Conservation (phyloP, 257 asterid genomes). For the Solanum ossicruentum region DNA sequence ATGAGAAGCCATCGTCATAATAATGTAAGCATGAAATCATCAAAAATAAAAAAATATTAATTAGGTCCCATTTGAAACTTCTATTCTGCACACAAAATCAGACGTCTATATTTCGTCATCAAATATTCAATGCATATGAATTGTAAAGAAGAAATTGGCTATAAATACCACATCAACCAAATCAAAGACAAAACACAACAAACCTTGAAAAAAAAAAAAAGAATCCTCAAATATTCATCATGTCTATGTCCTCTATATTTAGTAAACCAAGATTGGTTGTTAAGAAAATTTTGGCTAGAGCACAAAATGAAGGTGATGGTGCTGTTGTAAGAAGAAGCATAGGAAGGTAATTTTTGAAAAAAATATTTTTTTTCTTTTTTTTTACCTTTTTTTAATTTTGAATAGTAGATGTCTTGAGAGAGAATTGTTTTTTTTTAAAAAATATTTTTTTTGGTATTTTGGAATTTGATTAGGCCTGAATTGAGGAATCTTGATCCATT, state of each 20-base stretch:
- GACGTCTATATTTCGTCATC: background rate
- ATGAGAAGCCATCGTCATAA: background rate
- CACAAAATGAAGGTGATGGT: conserved; percentile 75
- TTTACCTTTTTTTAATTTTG: too few relatives aligned
- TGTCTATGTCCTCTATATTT: conserved; percentile 11
- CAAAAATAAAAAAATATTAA: background rate
- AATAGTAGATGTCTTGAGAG: too few relatives aligned
- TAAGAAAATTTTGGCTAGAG: conserved; percentile 49
- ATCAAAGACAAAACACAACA: background rate
- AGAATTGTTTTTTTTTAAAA: background rate
- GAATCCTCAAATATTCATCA: background rate
- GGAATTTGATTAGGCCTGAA: conserved; percentile 47
- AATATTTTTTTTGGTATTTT: background rate
- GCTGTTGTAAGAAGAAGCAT: conserved; percentile 80
- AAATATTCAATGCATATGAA: background rate
- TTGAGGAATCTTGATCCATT: conserved; percentile 81
- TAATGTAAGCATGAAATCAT: background rate
- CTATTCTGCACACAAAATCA: background rate
- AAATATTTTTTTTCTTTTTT: too few relatives aligned
- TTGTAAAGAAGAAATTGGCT: background rate
- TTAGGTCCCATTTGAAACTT: background rate
- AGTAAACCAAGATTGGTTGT: conserved; percentile 57
- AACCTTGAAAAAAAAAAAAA: background rate
- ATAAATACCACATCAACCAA: background rate
- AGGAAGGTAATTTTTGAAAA: conserved; percentile 40